Percentiles rank a stretch among this genome's conserved stretches.
Evolutionary conservation across 441 rosid species (phyloP).

Genomic region (Corymbia calophylla): DNA sequence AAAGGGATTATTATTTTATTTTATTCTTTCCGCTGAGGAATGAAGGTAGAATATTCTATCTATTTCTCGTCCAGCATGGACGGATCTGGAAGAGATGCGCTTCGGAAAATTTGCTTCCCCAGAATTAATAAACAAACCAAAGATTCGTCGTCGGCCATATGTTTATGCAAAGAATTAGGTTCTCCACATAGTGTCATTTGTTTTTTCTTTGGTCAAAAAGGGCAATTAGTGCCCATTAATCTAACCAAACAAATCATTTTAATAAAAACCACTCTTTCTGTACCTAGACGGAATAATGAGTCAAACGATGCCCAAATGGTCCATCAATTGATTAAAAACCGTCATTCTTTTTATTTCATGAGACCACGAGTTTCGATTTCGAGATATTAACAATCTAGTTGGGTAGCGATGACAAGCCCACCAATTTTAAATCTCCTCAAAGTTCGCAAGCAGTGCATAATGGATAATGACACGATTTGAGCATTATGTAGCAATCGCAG

Average conservation of each 20-base stretch:
- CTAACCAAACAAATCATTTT: not conserved
- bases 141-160: not conserved
- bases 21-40: not conserved
- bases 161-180: not conserved
- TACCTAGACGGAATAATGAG: not conserved
- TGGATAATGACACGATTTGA: accelerated
- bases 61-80: not conserved
- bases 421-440: too few species aligned
- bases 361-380: accelerated
- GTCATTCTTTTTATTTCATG: not conserved
- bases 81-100: not conserved
- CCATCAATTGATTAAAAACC: not conserved
- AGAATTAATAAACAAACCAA: not conserved
- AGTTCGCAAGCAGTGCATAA: accelerated
- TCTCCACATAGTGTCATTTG: not conserved
- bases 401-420: accelerated
- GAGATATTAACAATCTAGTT: accelerated
- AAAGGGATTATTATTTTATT: not conserved
- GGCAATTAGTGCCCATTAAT: not conserved
- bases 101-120: not conserved
- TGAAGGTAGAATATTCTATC: not conserved
- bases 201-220: not conserved
- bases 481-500: accelerated
- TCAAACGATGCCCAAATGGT: not conserved
- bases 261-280: not conserved